These are phyloP conservation scores for Fusarium mexicanum DNA, from an alignment of 2,329 filamentous ascomycete species.

Conservation along the genomic window DNA sequence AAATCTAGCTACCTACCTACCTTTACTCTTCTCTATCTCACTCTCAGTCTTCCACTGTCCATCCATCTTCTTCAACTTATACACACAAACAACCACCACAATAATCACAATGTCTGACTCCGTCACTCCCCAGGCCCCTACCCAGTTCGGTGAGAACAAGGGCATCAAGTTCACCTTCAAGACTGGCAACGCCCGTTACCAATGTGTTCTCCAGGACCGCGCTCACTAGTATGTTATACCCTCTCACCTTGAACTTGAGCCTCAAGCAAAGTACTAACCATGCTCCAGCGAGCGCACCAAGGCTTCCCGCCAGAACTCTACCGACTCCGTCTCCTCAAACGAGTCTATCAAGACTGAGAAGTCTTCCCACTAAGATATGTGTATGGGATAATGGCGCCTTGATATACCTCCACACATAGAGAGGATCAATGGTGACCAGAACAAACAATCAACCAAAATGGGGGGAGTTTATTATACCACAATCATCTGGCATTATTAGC, in stretches of 20 bases:
- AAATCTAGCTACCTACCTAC: too few relatives aligned
- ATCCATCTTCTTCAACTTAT: not conserved
- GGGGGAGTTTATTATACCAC: conserved; percentile 32
- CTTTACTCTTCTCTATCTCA: not conserved
- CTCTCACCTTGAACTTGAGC: not conserved
- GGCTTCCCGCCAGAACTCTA: conserved; percentile 49
- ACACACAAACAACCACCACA: conserved; percentile 7
- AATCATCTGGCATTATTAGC: conserved; percentile 41
- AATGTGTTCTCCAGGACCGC: conserved; percentile 57
- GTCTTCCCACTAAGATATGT: conserved; percentile 32
- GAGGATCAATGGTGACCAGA: not conserved
- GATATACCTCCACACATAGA: not conserved
- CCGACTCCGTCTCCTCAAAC: conserved; percentile 48
- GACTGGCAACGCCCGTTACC: conserved; percentile 52
- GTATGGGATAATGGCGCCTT: conserved; percentile 4
- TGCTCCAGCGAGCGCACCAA: conserved; percentile 52
- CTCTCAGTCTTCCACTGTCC: not conserved
- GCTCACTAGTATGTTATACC: conserved; percentile 52
- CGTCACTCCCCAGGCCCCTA: conserved; percentile 30
- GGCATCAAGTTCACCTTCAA: conserved; percentile 59
- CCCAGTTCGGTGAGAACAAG: conserved; percentile 49
- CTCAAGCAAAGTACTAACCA: conserved; percentile 17
- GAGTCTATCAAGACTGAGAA: conserved; percentile 43
- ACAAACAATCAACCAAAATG: conserved; percentile 3
- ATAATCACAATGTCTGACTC: conserved; percentile 35